Evolutionary conservation across 805 yeast genomes (phyloP), one percentile per base, ranked within the genome.

Genomic region (Nakazawaea wyomingensis): DNA sequence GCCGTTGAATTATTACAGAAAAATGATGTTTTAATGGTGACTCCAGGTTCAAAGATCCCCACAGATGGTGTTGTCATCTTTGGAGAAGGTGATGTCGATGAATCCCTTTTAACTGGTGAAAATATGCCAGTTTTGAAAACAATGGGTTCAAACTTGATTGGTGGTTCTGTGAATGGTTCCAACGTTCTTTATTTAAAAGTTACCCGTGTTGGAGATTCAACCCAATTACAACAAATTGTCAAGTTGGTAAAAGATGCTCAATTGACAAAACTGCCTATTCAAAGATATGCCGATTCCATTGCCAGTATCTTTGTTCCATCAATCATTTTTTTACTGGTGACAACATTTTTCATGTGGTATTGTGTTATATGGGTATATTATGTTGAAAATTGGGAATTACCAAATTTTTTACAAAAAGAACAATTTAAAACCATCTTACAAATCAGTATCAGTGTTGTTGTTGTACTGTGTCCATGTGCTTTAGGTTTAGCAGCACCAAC

Each of bases 391-490:
- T 24, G 31, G 29, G 28, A 26, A 2, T 40, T 59, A 17, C 67
- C 68, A 1, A 26, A 31, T 4, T 52, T 55, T n/a, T 63, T 64
- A 39, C 19, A 52, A 11, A 54, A 57, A 29, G 33, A 16, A 6
- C 16, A 29, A 9, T 46, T 53, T 30, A 57, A 60, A 5, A 54
- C 46, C 27, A 50, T 64, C 56, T 61, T 95, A 44, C 80, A 85
- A 54, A 72, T 90, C 36, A 82, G 95, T 5, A 91, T 93, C 21
- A 81, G 95, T 5, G 99, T 93, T 4, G 77, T 95, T 50, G 96
- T 93, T 9, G 97, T 93, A 39, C 99, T 99, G 1, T 93, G 99
- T 63, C 99, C 99, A 0, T 93, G 99, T 72, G 98, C 99, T 0
- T 65, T 93, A 19, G 99, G 99, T 3, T 70, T 93, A 39, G 97